Evolutionary conservation across 1,284 basidiomycete species (phyloP), one percentile per base, ranked within the genome.

Genomic region (Fomitopsis betulina): DNA sequence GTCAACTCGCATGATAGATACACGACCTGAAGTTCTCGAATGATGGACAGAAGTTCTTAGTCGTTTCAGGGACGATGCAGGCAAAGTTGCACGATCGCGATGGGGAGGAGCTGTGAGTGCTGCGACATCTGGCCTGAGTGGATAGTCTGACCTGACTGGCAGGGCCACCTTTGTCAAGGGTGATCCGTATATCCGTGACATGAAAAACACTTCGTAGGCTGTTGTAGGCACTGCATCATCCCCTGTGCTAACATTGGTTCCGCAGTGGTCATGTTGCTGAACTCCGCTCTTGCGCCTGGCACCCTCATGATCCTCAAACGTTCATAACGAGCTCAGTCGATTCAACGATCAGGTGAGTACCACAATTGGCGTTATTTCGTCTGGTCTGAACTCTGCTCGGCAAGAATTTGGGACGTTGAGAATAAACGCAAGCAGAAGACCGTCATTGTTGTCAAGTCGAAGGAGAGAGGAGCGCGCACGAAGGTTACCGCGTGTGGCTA

Each of bases 181-280:
- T 37, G 97, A 99, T 75, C 93, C 92, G 62, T 99, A 98, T 71
- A 91, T 99, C 67, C 87, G 97, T 56, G 97, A 99, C 75, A 97
- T 99, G 93, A 94, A 94, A 73, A 89, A 98, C 69, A 99, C 97
- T 30, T 62, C 69, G 71, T 59, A 81, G 85, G 94, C 12, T 42
- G 47, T 35, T 42, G 40, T 17, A 30, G 25, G 61, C 12, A 55
- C 17, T 39, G 19, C 53, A 21, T 30, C 33, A 8, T 50, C 52
- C 33, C 13, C 49, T 39, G 37, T 54, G 25, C 43, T 57, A 39
- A 59, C 45, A 47, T 47, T 47, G 30, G n/a, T 19, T 37, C 65
- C 56, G 37, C 67, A 97, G 94, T 50, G 97, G 97, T 2, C 97
- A 99, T 73, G 95, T 98, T 53, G 89, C 91, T 40, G 95, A 97